Base-by-base conservation (phyloP, 2,329 filamentous ascomycete genomes). In the Pseudogymnoascus sp. region DNA sequence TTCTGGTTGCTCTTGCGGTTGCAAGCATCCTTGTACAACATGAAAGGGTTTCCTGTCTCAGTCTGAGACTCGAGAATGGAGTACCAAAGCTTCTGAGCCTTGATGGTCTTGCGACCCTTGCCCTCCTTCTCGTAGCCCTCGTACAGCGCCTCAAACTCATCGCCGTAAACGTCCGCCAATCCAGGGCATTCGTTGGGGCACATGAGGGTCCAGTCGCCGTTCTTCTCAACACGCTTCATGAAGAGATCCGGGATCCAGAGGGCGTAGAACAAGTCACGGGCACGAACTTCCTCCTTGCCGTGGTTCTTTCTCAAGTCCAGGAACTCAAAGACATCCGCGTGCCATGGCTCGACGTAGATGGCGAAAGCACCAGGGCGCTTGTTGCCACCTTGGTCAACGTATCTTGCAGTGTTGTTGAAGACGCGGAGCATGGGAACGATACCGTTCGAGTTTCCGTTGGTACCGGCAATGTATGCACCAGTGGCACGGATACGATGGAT, bases 1-100 rank as follows among this genome's bases (percentile, higher is more conserved):
- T 99, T 97, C 82, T 99, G 95, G 85, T 99, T 99, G 83, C 93
- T 97, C 89, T 99, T 99, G 77, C 87, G 87, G 86, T 99, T 99
- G 86, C 90, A 93, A 73, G 88, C 85, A 79, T 99, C 95, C 84
- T 99, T 99, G 87, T 99, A 99, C 65, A 97, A 87, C 91, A 99
- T 99, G 80, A 96, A 99, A 60, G 95, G 95, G 79, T 96, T 97
- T 71, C 95, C 95, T 53, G 95, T 99, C 86, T 99, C 95, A 35
- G 93, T 97, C 81, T 99, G 95, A 60, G 95, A 91, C 80, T 99
- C 95, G 59, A 99, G 85, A 69, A 99, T 96, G 69, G 93, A 92
- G 76, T 97, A 97, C 95, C 95, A 99, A 64, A 99, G 88, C 84
- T 99, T 99, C 83, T 99, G 95, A 23, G 95, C 95, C 78, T 96